These are phyloP conservation scores for Leccinum truebloodii DNA, from an alignment of 768 basidiomycete genomes.

Conservation along the genomic window DNA sequence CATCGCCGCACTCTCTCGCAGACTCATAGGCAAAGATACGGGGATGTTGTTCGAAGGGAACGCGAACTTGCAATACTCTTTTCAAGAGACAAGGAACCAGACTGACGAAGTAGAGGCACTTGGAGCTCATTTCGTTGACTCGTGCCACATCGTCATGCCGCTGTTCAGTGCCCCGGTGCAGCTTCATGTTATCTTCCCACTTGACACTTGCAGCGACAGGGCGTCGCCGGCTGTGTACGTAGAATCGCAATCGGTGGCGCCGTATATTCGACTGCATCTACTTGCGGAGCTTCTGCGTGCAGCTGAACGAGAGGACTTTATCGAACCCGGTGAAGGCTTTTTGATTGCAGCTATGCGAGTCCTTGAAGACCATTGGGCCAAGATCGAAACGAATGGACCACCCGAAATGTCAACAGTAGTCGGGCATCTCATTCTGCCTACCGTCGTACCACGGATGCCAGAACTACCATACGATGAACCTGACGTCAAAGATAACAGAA, in stretches of 20 bases:
- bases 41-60: constrained; percentile 34
- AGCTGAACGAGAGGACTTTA: constrained; percentile 53
- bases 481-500: background rate
- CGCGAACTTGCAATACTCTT: constrained; percentile 23
- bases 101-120: constrained; percentile 54
- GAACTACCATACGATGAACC: constrained; percentile 12
- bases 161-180: constrained; percentile 63
- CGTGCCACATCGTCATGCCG: constrained; percentile 56
- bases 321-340: constrained; percentile 71
- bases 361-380: constrained; percentile 70
- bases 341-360: constrained; percentile 68
- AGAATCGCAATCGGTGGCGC: constrained; percentile 63
- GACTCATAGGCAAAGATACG: constrained; percentile 50
- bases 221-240: constrained; percentile 70
- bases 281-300: constrained; percentile 61
- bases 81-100: constrained; percentile 12
- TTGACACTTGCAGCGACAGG: constrained; percentile 40
- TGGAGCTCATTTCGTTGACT: constrained; percentile 49
- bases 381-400: constrained; percentile 66
- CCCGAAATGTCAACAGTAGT: constrained; percentile 75
- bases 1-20: constrained; percentile 52
- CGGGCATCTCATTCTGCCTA: constrained; percentile 29
- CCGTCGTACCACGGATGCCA: constrained; percentile 13
- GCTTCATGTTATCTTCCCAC: constrained; percentile 64
- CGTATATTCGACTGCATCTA: constrained; percentile 86